Evolutionary conservation across 164 flowering plant genomes (phyloP).

Genomic region (Vitis cinerea): DNA sequence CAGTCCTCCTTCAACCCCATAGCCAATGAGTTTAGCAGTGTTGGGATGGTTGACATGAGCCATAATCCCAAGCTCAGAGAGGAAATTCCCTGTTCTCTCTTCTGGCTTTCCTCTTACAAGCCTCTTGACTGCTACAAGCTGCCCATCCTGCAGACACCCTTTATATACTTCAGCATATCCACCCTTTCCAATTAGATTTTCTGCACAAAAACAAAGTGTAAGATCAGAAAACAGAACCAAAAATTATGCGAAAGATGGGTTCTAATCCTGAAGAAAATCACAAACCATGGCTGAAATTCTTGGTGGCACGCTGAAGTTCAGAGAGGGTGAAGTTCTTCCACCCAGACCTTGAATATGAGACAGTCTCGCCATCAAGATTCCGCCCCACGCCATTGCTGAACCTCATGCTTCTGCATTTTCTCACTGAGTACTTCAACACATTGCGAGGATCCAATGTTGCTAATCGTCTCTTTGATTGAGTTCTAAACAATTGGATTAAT

Average conservation of each 20-base stretch:
- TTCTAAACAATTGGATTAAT: slow-evolving; percentile 29
- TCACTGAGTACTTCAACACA: slow-evolving; percentile 41
- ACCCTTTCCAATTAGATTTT: slow-evolving; percentile 64
- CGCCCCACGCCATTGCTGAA: slow-evolving; percentile 14
- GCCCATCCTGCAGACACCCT: slow-evolving; percentile 46
- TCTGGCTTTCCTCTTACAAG: slow-evolving; percentile 45
- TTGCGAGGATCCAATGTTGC: slow-evolving; percentile 26
- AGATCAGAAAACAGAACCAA: neutral
- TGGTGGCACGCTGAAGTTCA: slow-evolving; percentile 76
- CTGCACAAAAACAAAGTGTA: slow-evolving; percentile 25
- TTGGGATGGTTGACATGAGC: slow-evolving; percentile 71
- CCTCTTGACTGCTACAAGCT: slow-evolving; percentile 56
- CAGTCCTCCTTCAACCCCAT: slow-evolving; percentile 72
- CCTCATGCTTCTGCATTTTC: slow-evolving; percentile 37
- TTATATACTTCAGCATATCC: slow-evolving; percentile 77
- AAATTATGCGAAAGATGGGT: neutral
- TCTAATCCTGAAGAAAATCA: neutral
- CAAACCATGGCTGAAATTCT: slow-evolving; percentile 68
- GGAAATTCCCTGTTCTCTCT: slow-evolving; percentile 49
- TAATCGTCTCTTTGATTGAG: slow-evolving; percentile 22
- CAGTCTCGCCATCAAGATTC: slow-evolving; percentile 3
- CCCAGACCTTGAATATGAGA: slow-evolving; percentile 33
- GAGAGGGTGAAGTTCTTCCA: slow-evolving; percentile 57
- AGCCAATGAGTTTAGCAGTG: slow-evolving; percentile 58
- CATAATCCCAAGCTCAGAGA: slow-evolving; percentile 69